Percentiles rank a stretch among this genome's conserved stretches.
phyloP scores from a whole-genome alignment of 441 rosid genomes.

The Biscutella laevigata region DNA sequence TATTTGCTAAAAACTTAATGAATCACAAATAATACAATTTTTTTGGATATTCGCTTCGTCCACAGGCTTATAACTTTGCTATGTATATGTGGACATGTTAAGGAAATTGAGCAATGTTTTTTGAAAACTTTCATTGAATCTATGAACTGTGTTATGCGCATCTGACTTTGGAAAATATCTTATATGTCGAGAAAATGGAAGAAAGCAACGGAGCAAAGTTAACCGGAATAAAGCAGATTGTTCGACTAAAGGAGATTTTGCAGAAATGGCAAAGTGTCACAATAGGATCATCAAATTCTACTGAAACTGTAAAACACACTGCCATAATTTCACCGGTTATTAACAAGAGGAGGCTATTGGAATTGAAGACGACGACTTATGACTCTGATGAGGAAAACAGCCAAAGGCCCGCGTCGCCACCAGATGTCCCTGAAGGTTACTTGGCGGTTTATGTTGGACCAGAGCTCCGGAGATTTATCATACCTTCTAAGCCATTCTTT shows the following conservation, averaged over 20 bases:
- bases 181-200: conserved; percentile 47
- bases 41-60: no score
- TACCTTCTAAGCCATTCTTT: conserved; percentile 77
- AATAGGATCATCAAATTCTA: conserved; percentile 31
- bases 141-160: no score
- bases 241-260: conserved; percentile 68
- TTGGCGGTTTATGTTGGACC: conserved; percentile 84
- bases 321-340: conserved; percentile 36
- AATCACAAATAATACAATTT: no score
- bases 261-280: conserved; percentile 80
- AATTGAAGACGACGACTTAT: conserved; percentile 30
- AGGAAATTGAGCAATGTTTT: no score
- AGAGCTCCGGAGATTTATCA: conserved; percentile 82
- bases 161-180: conserved; percentile 26
- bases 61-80: no score
- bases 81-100: no score
- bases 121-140: no score
- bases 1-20: no score
- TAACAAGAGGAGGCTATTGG: conserved; percentile 36
- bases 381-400: conserved; percentile 80
- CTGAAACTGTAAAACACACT: conserved; percentile 5
- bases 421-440: conserved; percentile 78
- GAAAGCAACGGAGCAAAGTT: conserved; percentile 46
- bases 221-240: conserved; percentile 72
- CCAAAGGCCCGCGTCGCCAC: conserved; percentile 61